Percentiles rank a stretch among this genome's conserved stretches.
These are phyloP conservation scores for Fraxinus anomala DNA, from an alignment of 257 asterid genomes.

Conservation along the genomic window DNA sequence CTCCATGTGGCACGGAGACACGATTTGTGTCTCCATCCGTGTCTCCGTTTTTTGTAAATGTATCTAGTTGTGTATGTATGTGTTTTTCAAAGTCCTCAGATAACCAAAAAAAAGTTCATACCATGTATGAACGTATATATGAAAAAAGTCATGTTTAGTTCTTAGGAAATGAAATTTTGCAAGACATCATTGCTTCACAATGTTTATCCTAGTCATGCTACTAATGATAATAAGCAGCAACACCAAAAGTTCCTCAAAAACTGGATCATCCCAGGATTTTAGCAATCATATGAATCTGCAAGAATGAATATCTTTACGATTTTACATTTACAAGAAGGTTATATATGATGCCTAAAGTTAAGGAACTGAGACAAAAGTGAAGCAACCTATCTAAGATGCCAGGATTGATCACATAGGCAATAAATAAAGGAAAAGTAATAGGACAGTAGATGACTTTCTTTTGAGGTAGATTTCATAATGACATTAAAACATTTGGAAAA, in stretches of 20 bases:
- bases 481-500: neutral
- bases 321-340: neutral
- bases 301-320: neutral
- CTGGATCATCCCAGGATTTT: neutral
- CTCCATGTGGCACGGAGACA: too few relatives aligned
- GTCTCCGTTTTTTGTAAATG: too few relatives aligned
- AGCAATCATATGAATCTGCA: neutral
- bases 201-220: neutral
- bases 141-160: neutral
- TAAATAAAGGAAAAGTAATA: neutral
- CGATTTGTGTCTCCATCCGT: too few relatives aligned
- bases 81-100: too few relatives aligned
- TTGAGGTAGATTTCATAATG: neutral
- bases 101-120: neutral
- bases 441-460: neutral
- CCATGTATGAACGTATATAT: neutral
- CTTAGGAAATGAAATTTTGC: constrained; percentile 16
- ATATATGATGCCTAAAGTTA: neutral
- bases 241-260: neutral
- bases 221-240: constrained; percentile 1
- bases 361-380: neutral
- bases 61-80: too few relatives aligned
- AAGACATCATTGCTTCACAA: neutral
- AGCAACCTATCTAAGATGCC: neutral
- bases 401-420: neutral